A percentile compares a stretch with the other conserved stretches of the same genome.
Conservation (phyloP, 257 asterid species). For the Nicotiana paniculata region DNA sequence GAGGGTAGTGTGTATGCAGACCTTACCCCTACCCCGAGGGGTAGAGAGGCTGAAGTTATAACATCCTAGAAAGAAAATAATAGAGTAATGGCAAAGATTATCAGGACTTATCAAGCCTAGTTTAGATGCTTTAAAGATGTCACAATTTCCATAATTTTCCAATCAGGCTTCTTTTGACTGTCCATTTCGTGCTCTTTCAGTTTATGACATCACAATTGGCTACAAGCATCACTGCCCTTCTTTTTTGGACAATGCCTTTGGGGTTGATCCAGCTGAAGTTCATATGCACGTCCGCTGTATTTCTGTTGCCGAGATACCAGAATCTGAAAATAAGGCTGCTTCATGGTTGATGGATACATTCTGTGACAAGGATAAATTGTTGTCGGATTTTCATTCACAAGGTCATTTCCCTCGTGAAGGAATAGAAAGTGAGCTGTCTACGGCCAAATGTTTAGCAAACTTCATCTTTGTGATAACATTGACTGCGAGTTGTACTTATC, state of each 20-base stretch:
- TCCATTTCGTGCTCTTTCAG: conserved; percentile 28
- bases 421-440: conserved; percentile 52
- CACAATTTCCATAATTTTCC: background rate
- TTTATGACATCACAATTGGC: conserved; percentile 82
- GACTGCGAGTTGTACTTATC: conserved; percentile 47
- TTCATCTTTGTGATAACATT: conserved; percentile 42
- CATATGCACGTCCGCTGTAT: conserved; percentile 67
- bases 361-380: conserved; percentile 55
- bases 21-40: no score
- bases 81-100: background rate
- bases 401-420: conserved; percentile 71
- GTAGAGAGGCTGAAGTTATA: no score
- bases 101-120: no score
- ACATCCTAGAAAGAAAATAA: no score
- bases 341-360: conserved; percentile 72
- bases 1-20: no score
- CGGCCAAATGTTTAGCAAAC: conserved; percentile 41
- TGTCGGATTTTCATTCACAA: conserved; percentile 45
- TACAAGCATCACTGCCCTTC: conserved; percentile 65
- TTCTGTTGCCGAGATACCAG: conserved; percentile 44
- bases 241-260: conserved; percentile 77
- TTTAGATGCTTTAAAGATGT: no score
- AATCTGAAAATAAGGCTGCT: conserved; percentile 41
- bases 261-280: conserved; percentile 85
- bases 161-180: background rate